Percentiles rank a stretch among this genome's conserved stretches.
Conservation (phyloP, 2,329 filamentous ascomycete genomes). For the Aspergillus sojae region DNA sequence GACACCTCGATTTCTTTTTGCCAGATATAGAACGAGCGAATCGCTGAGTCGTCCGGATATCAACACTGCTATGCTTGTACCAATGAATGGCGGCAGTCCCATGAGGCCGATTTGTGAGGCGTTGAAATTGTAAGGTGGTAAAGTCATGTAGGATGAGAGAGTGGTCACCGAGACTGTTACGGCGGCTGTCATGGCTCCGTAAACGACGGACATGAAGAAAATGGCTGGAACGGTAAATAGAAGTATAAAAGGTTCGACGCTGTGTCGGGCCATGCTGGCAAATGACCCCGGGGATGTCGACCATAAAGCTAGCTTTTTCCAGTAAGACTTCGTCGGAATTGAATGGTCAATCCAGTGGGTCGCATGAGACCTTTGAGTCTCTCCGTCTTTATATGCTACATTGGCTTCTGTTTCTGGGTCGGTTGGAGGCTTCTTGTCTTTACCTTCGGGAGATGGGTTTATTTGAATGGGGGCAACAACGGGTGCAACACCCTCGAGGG, state of each 20-base stretch:
- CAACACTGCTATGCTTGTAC: conserved; percentile 37
- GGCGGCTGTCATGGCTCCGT: conserved; percentile 43
- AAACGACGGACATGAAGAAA: conserved; percentile 43
- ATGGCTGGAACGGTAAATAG: conserved; percentile 54
- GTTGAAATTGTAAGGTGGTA: conserved; percentile 46
- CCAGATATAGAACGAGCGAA: conserved; percentile 36
- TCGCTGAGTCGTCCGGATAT: conserved; percentile 41
- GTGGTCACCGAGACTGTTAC: conserved; percentile 42
- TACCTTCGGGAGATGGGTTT: background rate
- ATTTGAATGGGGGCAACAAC: background rate
- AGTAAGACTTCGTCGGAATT: conserved; percentile 33
- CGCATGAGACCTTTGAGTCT: background rate
- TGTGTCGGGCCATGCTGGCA: conserved; percentile 24
- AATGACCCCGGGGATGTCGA: conserved; percentile 19
- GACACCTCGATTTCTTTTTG: conserved; percentile 41
- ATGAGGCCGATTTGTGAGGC: conserved; percentile 43
- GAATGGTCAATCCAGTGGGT: background rate
- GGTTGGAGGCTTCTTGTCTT: background rate
- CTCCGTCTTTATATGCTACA: background rate
- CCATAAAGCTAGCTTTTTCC: conserved; percentile 44
- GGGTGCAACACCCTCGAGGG: background rate
- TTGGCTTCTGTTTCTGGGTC: background rate
- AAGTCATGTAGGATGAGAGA: conserved; percentile 39
- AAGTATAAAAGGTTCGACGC: conserved; percentile 32
- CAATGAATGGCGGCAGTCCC: conserved; percentile 45